Percentiles rank a stretch among this genome's conserved stretches.
Evolutionary conservation across 306 rosid species (phyloP).

Genomic region (Dryas octopetala): DNA sequence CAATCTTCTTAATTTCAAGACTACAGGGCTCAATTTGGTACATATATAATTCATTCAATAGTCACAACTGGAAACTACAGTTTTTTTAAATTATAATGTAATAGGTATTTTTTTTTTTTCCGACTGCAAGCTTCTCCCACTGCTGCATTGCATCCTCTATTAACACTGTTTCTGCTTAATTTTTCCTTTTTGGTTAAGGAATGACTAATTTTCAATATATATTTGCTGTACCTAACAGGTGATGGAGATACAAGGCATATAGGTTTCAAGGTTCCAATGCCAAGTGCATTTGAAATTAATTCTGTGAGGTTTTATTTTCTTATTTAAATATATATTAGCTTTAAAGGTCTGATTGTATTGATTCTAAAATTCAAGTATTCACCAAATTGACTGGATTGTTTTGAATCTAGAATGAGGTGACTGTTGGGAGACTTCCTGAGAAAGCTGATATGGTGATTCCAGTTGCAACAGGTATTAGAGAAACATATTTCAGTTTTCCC

Average conservation of each 20-base stretch:
- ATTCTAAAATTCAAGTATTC: conserved; percentile 18
- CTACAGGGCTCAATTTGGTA: background rate
- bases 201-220: background rate
- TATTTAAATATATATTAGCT: too few relatives aligned
- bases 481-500: background rate
- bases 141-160: background rate
- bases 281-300: conserved; percentile 73
- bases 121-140: background rate
- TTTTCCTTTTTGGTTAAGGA: conserved; percentile 15
- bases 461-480: conserved; percentile 74
- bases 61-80: background rate
- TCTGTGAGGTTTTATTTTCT: conserved; percentile 51
- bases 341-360: background rate
- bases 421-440: conserved; percentile 84
- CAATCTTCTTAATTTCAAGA: background rate
- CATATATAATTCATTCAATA: background rate
- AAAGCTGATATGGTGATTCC: conserved; percentile 87
- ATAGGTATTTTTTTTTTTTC: background rate
- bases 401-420: conserved; percentile 53
- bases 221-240: conserved; percentile 39
- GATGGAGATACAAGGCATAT: conserved; percentile 83
- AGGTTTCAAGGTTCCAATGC: conserved; percentile 77
- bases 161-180: background rate
- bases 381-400: conserved; percentile 23
- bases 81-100: background rate